Evolutionary conservation across 2,329 filamentous ascomycete genomes (phyloP), one percentile per base, ranked within the genome.

Genomic region (Eurotiales sp.): DNA sequence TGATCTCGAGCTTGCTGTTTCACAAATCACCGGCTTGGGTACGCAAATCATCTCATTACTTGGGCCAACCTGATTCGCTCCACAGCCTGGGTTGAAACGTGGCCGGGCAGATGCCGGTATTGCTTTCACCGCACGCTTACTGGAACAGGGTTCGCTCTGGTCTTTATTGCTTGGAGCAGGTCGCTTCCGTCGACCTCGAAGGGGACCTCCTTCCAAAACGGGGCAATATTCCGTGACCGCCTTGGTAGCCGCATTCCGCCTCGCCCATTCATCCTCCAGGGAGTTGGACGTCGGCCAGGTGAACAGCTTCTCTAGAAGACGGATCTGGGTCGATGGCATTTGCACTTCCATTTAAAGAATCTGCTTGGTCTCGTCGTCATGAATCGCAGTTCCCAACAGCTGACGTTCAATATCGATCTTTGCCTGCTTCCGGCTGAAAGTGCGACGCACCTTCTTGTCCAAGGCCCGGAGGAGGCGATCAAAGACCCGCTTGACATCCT

Each of bases 371-470:
- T 55, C 56, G 41, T 59, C 41, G 29, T 59, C 44, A 15, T 46
- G 41, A 41, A 58, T 19, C 30, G 56, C 49, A 40, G 53, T 39
- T 17, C 56, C 53, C 6, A 51, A 50, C n/a, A 56, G 54, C 52
- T 59, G 50, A 17, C 54, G 50, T 45, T 59, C 36, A 32, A 55
- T 58, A 12, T 59, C 55, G 46, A 54, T 52, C 7, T 51, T 50
- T 2, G 51, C 57, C 48, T 59, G 49, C 51, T 59, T 53, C 4
- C 42, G 21, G 27, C 55, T 46, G 42, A 58, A 59, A 17, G 54
- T 37, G 6, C 52, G 36, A n/a, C 48, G 48, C 7, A 54, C 17
- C 25, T 53, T 50, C 14, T 42, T 14, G 45, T 50, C 47, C 27
- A 59, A 23, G 32, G 22, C 45, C 29, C 50, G 45, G 11, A 53